A percentile compares a stretch with the other conserved stretches of the same genome.
These are phyloP conservation scores for Thuja plicata DNA, from an alignment of 83 land plant genomes.

Conservation along the genomic window DNA sequence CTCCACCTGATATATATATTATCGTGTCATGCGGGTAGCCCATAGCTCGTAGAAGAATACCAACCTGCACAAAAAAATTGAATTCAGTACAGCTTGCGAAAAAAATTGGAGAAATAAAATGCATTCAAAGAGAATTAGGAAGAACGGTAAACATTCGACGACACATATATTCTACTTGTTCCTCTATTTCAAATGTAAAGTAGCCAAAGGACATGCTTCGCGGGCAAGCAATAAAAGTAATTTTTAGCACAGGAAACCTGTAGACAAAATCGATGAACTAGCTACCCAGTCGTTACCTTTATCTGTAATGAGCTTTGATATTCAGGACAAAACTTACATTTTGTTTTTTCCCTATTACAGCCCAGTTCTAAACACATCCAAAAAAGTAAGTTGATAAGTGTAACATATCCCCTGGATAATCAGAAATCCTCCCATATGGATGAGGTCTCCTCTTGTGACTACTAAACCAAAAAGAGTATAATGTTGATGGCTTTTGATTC, in stretches of 20 bases:
- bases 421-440: too few species aligned
- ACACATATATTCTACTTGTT: not conserved
- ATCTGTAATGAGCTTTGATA: too few species aligned
- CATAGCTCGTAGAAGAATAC: slow-evolving; percentile 72
- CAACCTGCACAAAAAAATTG: slow-evolving; percentile 49
- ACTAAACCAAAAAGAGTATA: not conserved
- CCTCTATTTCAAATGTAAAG: not conserved
- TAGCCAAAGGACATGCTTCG: slow-evolving; percentile 11
- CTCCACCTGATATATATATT: slow-evolving; percentile 73
- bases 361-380: too few species aligned
- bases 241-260: not conserved
- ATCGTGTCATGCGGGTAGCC: slow-evolving; percentile 73
- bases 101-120: not conserved
- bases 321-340: too few species aligned
- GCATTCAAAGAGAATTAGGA: not conserved
- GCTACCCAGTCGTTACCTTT: too few species aligned
- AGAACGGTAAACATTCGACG: not conserved
- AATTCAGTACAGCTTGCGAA: not conserved
- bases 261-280: not conserved
- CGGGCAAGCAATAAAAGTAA: not conserved
- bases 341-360: too few species aligned
- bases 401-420: too few species aligned
- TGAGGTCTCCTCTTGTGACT: not conserved
- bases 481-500: not conserved
- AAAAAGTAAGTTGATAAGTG: too few species aligned